phyloP scores from a whole-genome alignment of 371 early-diverging fungal species.

The Mucor indicus region DNA sequence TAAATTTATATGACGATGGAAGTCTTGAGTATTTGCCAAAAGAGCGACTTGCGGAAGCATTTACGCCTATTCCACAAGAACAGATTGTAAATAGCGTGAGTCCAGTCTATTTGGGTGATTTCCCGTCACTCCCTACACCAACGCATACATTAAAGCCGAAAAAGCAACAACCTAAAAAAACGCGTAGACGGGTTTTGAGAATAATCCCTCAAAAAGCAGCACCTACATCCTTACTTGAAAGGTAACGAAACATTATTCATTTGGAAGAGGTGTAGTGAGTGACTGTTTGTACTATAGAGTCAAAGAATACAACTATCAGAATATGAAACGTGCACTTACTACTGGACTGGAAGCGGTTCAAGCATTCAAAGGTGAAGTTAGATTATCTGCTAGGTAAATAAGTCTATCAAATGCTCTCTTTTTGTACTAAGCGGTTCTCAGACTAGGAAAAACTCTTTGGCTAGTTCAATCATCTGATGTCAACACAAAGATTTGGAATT shows the following conservation, averaged over 20 bases:
- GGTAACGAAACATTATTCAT: too few relatives aligned
- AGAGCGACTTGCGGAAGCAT: neutral
- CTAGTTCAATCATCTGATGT: conserved; percentile 15
- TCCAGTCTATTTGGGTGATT: too few relatives aligned
- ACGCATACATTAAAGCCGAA: neutral
- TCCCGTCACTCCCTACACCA: neutral
- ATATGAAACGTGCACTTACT: conserved; percentile 23
- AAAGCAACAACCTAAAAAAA: neutral
- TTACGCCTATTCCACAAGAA: neutral
- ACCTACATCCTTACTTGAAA: neutral
- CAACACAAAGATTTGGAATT: conserved; percentile 33
- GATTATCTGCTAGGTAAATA: conserved; percentile 39
- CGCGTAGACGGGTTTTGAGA: conserved; percentile 15
- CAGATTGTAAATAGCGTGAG: too few relatives aligned
- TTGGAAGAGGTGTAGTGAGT: too few relatives aligned
- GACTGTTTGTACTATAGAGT: conserved; percentile 12
- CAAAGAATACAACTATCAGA: conserved; percentile 34
- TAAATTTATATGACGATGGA: neutral
- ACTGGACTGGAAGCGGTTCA: conserved; percentile 30
- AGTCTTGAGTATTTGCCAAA: neutral
- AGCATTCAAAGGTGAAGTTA: conserved; percentile 39
- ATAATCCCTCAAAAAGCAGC: conserved; percentile 17
- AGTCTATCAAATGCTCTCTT: too few relatives aligned
- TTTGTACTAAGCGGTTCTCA: conserved; percentile 2
- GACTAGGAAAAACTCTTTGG: conserved; percentile 51